Evolutionary conservation across 1,284 basidiomycete species (phyloP).

Genomic region (Laetiporus sulphureus): DNA sequence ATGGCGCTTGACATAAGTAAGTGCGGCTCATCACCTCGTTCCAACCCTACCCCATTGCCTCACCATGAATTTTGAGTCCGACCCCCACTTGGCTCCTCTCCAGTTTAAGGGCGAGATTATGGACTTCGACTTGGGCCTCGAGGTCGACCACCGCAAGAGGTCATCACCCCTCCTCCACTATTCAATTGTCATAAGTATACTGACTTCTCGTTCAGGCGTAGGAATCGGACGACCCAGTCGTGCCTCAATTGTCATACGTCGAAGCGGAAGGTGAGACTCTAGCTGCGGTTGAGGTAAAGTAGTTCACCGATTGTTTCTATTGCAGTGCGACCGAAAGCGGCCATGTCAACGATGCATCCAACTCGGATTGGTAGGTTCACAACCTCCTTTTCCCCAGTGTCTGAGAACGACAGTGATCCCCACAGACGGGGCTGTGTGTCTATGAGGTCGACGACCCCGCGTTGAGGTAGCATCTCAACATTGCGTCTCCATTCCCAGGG

Average conservation of each 20-base stretch:
- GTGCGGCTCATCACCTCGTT: constrained; percentile 18
- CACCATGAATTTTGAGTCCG: constrained; percentile 30
- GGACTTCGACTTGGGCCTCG: constrained; percentile 58
- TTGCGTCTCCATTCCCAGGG: not conserved
- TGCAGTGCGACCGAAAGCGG: constrained; percentile 71
- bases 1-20: constrained; percentile 22
- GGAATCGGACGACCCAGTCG: constrained; percentile 84
- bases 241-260: constrained; percentile 92
- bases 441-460: constrained; percentile 89
- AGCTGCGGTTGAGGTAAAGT: not conserved
- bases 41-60: constrained; percentile 15
- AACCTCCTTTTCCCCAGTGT: constrained; percentile 13
- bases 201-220: constrained; percentile 38
- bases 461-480: constrained; percentile 45
- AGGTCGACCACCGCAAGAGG: constrained; percentile 53
- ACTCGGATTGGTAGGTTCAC: constrained; percentile 54
- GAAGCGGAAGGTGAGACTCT: constrained; percentile 70
- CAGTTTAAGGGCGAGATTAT: constrained; percentile 61
- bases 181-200: constrained; percentile 31
- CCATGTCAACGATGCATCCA: constrained; percentile 88
- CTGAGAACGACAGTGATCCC: constrained; percentile 4
- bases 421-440: constrained; percentile 82
- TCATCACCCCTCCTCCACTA: constrained; percentile 17
- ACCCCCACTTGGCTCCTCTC: constrained; percentile 25
- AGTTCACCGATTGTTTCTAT: constrained; percentile 3